phyloP scores from a whole-genome alignment of 2,329 filamentous ascomycete genomes.

The Sclerotinia nivalis region DNA sequence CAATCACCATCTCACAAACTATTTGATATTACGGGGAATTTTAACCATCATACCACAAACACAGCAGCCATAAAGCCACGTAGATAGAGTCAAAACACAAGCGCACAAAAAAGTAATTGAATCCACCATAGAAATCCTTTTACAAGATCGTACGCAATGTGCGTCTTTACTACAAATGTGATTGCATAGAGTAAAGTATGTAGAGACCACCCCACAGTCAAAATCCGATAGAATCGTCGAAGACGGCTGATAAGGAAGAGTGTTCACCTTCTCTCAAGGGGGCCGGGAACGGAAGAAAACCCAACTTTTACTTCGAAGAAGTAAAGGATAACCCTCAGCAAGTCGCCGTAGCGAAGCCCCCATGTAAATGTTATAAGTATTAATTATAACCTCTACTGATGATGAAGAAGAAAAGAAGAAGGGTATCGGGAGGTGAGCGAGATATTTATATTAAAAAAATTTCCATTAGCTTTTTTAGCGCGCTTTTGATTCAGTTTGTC shows the following conservation, averaged over 20 bases:
- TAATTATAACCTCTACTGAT: conserved; percentile 45
- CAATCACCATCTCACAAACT: background rate
- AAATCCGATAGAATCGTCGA: conserved; percentile 42
- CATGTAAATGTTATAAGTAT: conserved; percentile 44
- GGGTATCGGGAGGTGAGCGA: background rate
- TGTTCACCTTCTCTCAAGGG: conserved; percentile 44
- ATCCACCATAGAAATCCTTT: background rate
- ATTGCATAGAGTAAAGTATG: conserved; percentile 31
- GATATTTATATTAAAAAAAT: conserved; percentile 26
- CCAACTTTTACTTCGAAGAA: conserved; percentile 36
- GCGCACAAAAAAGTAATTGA: background rate
- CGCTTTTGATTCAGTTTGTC: background rate
- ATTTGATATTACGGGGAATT: background rate
- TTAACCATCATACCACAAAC: background rate
- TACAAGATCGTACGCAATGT: background rate
- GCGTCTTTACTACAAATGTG: background rate
- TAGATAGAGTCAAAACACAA: background rate
- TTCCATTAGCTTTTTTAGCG: conserved; percentile 23
- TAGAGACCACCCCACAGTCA: conserved; percentile 49
- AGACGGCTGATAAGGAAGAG: conserved; percentile 48
- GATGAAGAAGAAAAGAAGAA: conserved; percentile 35
- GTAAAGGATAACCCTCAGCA: conserved; percentile 45
- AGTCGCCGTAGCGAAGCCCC: conserved; percentile 45
- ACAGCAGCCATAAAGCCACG: background rate
- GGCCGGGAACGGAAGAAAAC: conserved; percentile 48